phyloP scores from a whole-genome alignment of 2,329 filamentous ascomycete genomes.

The Aspergillus neotritici region DNA sequence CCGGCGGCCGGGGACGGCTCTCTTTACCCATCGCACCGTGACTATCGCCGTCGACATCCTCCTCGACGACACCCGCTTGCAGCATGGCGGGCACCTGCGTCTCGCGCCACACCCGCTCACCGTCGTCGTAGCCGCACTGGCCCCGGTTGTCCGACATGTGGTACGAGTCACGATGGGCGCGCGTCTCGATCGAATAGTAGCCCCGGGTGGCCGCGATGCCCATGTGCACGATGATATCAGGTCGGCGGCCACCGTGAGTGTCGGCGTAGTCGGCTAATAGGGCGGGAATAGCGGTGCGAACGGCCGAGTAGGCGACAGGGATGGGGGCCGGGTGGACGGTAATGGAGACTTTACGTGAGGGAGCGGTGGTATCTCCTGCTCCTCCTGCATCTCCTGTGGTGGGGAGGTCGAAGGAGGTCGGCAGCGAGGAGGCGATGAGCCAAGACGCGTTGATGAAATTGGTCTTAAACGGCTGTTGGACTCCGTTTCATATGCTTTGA shows the following conservation, averaged over 20 bases:
- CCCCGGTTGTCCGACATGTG: constrained; percentile 64
- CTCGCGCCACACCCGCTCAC: constrained; percentile 51
- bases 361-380: background rate
- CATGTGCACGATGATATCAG: constrained; percentile 69
- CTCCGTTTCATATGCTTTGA: no score
- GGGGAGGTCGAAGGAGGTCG: constrained; percentile 53
- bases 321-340: constrained; percentile 59
- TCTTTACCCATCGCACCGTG: no score
- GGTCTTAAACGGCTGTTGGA: constrained; percentile 64
- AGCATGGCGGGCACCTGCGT: constrained; percentile 49
- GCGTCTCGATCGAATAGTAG: constrained; percentile 66
- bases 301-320: constrained; percentile 63
- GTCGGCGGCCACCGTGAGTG: constrained; percentile 36
- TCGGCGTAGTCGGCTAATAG: constrained; percentile 51
- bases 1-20: constrained; percentile 24
- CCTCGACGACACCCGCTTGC: constrained; percentile 39
- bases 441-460: constrained; percentile 73
- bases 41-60: background rate
- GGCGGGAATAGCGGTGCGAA: constrained; percentile 57
- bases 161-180: constrained; percentile 69
- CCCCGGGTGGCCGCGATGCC: constrained; percentile 65
- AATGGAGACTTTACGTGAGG: constrained; percentile 32
- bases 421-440: constrained; percentile 67
- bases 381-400: constrained; percentile 13
- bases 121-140: constrained; percentile 34